A percentile compares a stretch with the other conserved stretches of the same genome.
These are phyloP conservation scores for Prunus mira DNA, from an alignment of 306 rosid genomes.

Conservation along the genomic window DNA sequence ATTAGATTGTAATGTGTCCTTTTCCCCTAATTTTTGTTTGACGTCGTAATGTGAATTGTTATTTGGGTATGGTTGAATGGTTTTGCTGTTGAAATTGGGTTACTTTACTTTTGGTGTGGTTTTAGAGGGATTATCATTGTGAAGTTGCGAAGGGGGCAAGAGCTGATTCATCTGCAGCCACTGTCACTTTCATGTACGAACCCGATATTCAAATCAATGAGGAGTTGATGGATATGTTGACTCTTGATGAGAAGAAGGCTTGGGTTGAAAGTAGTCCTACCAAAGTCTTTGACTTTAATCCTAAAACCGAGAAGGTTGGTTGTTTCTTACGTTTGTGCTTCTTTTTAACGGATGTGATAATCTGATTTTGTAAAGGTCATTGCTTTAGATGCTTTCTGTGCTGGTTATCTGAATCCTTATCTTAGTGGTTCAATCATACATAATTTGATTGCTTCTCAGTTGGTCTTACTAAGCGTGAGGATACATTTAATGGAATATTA, in stretches of 20 bases:
- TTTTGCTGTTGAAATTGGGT: neutral
- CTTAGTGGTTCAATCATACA: too few species aligned
- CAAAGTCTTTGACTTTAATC: constrained; percentile 73
- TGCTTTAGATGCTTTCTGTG: neutral
- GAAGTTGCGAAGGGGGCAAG: constrained; percentile 86
- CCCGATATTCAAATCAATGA: constrained; percentile 85
- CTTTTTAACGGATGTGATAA: neutral
- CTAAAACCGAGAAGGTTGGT: constrained; percentile 69
- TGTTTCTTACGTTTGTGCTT: neutral
- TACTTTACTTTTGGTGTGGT: constrained; percentile 11
- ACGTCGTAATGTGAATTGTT: too few species aligned
- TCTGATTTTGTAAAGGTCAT: neutral
- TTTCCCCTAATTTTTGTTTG: too few species aligned
- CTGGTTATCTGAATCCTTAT: too few species aligned
- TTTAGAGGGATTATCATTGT: constrained; percentile 88
- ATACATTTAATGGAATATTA: neutral
- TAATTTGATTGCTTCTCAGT: too few species aligned
- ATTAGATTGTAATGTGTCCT: neutral
- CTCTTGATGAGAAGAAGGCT: constrained; percentile 68
- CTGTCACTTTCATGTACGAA: constrained; percentile 94
- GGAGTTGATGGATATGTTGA: constrained; percentile 82
- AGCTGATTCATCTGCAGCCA: constrained; percentile 94
- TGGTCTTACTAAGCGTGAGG: neutral
- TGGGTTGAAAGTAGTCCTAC: constrained; percentile 97
- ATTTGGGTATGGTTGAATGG: neutral